A percentile compares a stretch with the other conserved stretches of the same genome.
Evolutionary conservation across 2,329 filamentous ascomycete genomes (phyloP).

Genomic region (Epichloe sp.): DNA sequence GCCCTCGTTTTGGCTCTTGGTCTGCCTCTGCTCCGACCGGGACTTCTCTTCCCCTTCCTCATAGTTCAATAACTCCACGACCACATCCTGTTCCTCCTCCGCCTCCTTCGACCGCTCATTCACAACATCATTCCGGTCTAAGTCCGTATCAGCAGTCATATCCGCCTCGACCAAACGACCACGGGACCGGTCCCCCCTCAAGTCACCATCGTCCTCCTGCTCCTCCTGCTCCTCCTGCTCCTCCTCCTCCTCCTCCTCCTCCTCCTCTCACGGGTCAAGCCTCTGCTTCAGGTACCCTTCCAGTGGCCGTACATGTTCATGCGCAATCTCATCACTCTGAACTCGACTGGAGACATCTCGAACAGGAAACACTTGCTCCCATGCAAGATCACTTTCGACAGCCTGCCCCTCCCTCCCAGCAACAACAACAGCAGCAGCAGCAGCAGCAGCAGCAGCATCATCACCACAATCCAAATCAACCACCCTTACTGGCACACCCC

Average conservation of each 20-base stretch:
- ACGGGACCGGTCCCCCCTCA: constrained; percentile 14
- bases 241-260: not conserved
- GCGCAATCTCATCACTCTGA: constrained; percentile 25
- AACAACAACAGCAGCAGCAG: not conserved
- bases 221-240: not conserved
- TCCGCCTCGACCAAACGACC: constrained; percentile 20
- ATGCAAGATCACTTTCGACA: constrained; percentile 39
- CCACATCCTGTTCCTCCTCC: constrained; percentile 9
- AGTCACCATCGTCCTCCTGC: not conserved
- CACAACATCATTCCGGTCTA: constrained; percentile 15
- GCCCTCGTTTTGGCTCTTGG: constrained; percentile 41
- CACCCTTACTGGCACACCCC: constrained; percentile 32
- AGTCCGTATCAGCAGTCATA: constrained; percentile 30
- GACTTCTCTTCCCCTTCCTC: constrained; percentile 34
- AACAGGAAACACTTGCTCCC: constrained; percentile 39
- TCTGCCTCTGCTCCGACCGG: constrained; percentile 33
- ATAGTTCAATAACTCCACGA: constrained; percentile 19
- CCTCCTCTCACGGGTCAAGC: not conserved
- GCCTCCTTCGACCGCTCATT: constrained; percentile 10
- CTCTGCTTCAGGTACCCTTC: constrained; percentile 11
- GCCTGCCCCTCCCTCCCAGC: constrained; percentile 8
- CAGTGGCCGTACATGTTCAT: constrained; percentile 18
- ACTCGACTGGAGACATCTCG: constrained; percentile 42
- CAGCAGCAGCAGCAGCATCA: constrained; percentile 11
- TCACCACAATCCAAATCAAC: constrained; percentile 12